Evolutionary conservation across 768 basidiomycete species (phyloP).

Genomic region (Boletus reticuloceps): DNA sequence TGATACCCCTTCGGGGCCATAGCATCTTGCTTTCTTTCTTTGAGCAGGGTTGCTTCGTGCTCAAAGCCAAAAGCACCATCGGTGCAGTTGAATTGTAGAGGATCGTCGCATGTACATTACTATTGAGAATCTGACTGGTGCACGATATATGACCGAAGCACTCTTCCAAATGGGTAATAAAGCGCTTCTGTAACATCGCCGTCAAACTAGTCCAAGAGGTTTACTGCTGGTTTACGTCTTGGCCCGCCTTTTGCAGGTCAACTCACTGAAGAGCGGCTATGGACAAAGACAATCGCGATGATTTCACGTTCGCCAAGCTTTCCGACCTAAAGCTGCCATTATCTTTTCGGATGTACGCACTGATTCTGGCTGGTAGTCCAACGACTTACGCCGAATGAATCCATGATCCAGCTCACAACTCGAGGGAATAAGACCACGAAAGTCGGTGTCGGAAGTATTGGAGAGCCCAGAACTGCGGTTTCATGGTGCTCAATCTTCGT

Average conservation of each 20-base stretch:
- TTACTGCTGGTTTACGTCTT: too few relatives aligned
- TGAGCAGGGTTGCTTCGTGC: conserved; percentile 11
- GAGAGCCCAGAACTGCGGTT: conserved; percentile 81
- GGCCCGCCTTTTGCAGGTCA: background rate
- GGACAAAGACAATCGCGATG: conserved; percentile 72
- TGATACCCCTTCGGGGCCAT: conserved; percentile 8
- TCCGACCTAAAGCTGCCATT: conserved; percentile 86
- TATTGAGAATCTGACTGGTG: background rate
- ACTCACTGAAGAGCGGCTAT: conserved; percentile 26
- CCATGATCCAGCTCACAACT: conserved; percentile 66
- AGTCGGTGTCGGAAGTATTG: conserved; percentile 74
- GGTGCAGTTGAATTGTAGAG: conserved; percentile 20
- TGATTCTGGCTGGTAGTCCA: background rate
- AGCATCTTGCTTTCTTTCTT: conserved; percentile 2
- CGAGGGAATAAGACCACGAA: conserved; percentile 74
- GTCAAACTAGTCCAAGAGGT: background rate
- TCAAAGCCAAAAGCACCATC: conserved; percentile 24
- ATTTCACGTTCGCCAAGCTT: conserved; percentile 90
- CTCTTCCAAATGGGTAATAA: conserved; percentile 1
- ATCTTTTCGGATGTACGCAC: conserved; percentile 75
- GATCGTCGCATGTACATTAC: conserved; percentile 17
- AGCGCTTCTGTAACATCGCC: background rate
- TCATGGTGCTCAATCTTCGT: conserved; percentile 82
- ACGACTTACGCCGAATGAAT: background rate
- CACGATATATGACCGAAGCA: too few relatives aligned